Evolutionary conservation across 805 yeast genomes (phyloP), one percentile per base, ranked within the genome.

Genomic region (Lachancea lanzarotensis): DNA sequence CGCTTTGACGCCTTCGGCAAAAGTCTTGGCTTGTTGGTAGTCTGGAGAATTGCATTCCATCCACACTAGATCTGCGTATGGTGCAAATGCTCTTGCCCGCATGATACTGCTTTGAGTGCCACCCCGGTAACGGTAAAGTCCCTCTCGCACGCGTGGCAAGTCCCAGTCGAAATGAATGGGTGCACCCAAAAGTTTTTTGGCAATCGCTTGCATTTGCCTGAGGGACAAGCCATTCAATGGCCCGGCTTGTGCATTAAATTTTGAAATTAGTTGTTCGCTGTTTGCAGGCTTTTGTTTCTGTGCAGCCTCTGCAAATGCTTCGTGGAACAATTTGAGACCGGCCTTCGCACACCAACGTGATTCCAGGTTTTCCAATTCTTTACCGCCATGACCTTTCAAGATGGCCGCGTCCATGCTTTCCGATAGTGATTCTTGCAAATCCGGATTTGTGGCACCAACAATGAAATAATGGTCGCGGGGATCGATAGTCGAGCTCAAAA

Each of bases 31-130:
- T 73, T 91, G 98, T 49, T 74, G 76, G 70, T 78, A 90, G 68
- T 89, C 96, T 55, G 98, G 98, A 56, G 86, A 78, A 67, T 90
- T 90, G 48, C 95, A 83, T 75, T 91, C 98, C 97, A 91, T 90
- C 98, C 98, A 91, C 57, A 90, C 82, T 72, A 91, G 75, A 69
- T 90, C 98, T 36, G 95, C 89, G 68, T 83, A 91, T 51, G 96
- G 96, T 45, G 96, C 90, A 66, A 75, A 91, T 26, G 96, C 95
- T 62, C 95, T 80, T 51, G 95, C 97, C 67, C 98, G 82, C 82
- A 88, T 91, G 43, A 91, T 84, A 41, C 98, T 96, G 76, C 96
- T 89, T 73, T 87, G 90, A 49, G 96, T 87, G 59, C 98, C 98
- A 60, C 98, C 98, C 60, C 73, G 74, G 81, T 88, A 90, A 63